These are phyloP conservation scores for Verticillium isaacii DNA, from an alignment of 2,329 filamentous ascomycete genomes.

Conservation along the genomic window DNA sequence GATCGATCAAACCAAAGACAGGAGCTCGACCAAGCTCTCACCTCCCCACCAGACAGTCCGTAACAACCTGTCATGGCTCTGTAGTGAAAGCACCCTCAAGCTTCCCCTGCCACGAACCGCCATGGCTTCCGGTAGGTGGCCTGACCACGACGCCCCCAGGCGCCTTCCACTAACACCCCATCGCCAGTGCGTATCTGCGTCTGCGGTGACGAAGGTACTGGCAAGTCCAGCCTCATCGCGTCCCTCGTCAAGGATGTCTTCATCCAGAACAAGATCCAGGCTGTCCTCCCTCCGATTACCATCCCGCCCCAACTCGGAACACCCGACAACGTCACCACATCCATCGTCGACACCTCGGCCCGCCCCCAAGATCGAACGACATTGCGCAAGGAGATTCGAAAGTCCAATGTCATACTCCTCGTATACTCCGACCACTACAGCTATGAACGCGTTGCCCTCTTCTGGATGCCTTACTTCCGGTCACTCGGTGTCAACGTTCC, in stretches of 20 bases:
- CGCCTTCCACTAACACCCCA: background rate
- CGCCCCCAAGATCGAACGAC: slow-evolving; percentile 88
- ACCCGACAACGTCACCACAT: slow-evolving; percentile 94
- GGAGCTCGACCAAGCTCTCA: background rate
- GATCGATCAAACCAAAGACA: background rate
- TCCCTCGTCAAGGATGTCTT: slow-evolving; percentile 97
- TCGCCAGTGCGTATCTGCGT: slow-evolving; percentile 79
- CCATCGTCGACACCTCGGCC: slow-evolving; percentile 94
- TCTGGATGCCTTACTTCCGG: slow-evolving; percentile 98
- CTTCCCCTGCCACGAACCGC: background rate
- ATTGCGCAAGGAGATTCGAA: slow-evolving; percentile 88
- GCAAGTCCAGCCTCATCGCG: slow-evolving; percentile 84
- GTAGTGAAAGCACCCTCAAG: background rate
- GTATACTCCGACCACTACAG: slow-evolving; percentile 99
- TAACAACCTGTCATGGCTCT: background rate
- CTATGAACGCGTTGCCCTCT: slow-evolving; percentile 93
- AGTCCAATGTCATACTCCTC: slow-evolving; percentile 92
- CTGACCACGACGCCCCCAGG: background rate
- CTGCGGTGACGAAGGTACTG: slow-evolving; percentile 93
- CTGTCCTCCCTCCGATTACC: slow-evolving; percentile 89
- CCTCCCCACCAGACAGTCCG: background rate
- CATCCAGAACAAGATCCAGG: slow-evolving; percentile 90
- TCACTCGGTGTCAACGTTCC: slow-evolving; percentile 98
- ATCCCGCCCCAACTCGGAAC: slow-evolving; percentile 90
- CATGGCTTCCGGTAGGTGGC: slow-evolving; percentile 13